Base-by-base conservation (phyloP, 345 rosid genomes). In the Barbarea vulgaris region DNA sequence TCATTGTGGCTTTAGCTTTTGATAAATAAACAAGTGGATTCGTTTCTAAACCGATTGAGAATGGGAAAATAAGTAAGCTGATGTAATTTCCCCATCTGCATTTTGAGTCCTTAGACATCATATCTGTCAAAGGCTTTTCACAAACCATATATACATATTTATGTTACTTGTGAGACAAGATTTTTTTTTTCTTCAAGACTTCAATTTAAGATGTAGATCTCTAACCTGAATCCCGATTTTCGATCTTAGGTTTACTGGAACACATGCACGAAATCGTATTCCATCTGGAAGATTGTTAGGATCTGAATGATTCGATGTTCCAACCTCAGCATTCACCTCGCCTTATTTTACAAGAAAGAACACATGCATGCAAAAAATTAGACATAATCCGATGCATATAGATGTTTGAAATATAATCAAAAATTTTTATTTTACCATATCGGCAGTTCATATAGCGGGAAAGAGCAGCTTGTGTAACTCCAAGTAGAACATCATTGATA, bases 401-500 rank as follows among this genome's bases (percentile, higher is more conserved):
- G 14, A 11, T 37, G 42, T 11, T 37, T 37, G 14, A 10, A 3
- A 36, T 34, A 34, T n/a, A n/a, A n/a, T n/a, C 0, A 34, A 1
- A 34, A 0, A 34, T 0, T 3, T 3, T 28, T 34, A 2, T 34
- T 41, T 79, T 58, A 86, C 93, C 85, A 53, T 81, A 76, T 83
- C 69, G 82, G 36, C 86, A 58, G 47, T 79, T 67, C 37, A 88
- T 55, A 58, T 85, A 88, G 21, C 75, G 77, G 5, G 93, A 85
- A 42, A 90, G 73, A 27, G 83, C 91, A 31, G 88, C 87, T 66
- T 88, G 86, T 28, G 87, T 84, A 27, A 83, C 61, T 42, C 91
- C 96, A 17, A 84, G 15, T 10, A 86, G 41, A 33, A 90, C 89
- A 70, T 90, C 91, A 12, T 86, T 88, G 73, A 88, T 56, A 8